Evolutionary conservation across 345 rosid species (phyloP), one percentile per base, ranked within the genome.

Genomic region (Excoecaria agallocha): DNA sequence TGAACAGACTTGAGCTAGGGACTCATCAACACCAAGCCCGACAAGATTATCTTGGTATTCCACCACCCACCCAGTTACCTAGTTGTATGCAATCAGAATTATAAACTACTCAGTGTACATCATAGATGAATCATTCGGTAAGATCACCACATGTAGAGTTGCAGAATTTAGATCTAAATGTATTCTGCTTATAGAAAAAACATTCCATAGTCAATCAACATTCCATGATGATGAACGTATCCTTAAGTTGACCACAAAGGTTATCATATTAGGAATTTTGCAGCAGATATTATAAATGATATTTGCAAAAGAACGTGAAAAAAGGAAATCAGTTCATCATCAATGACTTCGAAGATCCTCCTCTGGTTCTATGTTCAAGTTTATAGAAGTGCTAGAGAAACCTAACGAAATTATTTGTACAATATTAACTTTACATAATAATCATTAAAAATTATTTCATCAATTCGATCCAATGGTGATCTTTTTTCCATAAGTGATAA

Each of bases 1-100:
- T 3, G 99, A 96, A 84, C 98, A 93, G 81, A 96, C 98, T 91
- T 96, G 98, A 72, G 99, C 99, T 64, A 96, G 91, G 64, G 96
- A 82, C 80, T 96, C 99, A 80, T 96, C 99, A 86, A 96, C 98
- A 73, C 99, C 99, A 79, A 96, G 99, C 61, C 89, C 99, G 74
- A 96, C 87, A 77, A 93, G 76, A 85, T 85, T 96, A 64, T 96
- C 99, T 90, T 96, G 99, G 86, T 91, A 95, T 76, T 93, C 97
- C 81, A 95, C 98, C 16, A 95, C 98, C 99, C 99, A 95, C 68
- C 99, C 94, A 78, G 99, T 95, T 24, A 95, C 98, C 99, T 95
- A 77, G 71, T 73, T 61, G 71, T 71, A 82, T 52, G 74, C 66
- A 77, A 70, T 45, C 73, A 83, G 38, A 81, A 78, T 69, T 37